Evolutionary conservation across 148 eudicot species (phyloP).

Genomic region (Heliamphora exappendiculata): DNA sequence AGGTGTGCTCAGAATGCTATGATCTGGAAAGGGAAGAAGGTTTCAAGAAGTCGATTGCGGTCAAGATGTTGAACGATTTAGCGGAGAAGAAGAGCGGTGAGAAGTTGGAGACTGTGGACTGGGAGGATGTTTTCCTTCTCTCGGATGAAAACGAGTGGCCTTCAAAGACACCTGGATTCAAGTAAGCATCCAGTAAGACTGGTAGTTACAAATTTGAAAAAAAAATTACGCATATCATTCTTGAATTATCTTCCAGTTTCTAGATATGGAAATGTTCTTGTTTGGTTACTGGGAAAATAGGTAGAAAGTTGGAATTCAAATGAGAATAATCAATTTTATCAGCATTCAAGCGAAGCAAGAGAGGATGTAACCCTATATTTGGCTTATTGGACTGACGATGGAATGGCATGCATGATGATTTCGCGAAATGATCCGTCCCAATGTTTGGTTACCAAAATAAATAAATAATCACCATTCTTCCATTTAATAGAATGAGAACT

Average conservation of each 20-base stretch:
- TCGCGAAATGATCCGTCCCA: too few species aligned
- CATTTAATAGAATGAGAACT: too few species aligned
- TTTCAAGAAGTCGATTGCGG: constrained; percentile 50
- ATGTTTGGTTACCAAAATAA: too few species aligned
- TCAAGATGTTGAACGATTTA: constrained; percentile 53
- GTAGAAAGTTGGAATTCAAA: neutral
- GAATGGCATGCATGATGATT: too few species aligned
- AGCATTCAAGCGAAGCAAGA: neutral
- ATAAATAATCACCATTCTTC: too few species aligned
- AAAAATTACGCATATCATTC: neutral
- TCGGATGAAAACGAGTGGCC: constrained; percentile 75
- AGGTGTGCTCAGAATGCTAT: constrained; percentile 50
- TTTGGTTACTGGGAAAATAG: neutral
- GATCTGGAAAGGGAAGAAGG: constrained; percentile 62
- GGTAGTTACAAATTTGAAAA: too few species aligned
- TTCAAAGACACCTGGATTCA: constrained; percentile 52
- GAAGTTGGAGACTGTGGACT: constrained; percentile 58
- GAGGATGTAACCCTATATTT: neutral
- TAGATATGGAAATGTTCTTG: neutral
- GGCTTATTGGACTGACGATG: too few species aligned
- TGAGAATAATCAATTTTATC: neutral
- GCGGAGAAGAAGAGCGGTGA: constrained; percentile 35
- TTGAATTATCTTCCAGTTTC: neutral
- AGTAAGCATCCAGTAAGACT: constrained; percentile 30
- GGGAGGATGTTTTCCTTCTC: constrained; percentile 85